Evolutionary conservation across 257 asterid genomes (phyloP), one percentile per base, ranked within the genome.

Genomic region (Schizonepeta tenuifolia): DNA sequence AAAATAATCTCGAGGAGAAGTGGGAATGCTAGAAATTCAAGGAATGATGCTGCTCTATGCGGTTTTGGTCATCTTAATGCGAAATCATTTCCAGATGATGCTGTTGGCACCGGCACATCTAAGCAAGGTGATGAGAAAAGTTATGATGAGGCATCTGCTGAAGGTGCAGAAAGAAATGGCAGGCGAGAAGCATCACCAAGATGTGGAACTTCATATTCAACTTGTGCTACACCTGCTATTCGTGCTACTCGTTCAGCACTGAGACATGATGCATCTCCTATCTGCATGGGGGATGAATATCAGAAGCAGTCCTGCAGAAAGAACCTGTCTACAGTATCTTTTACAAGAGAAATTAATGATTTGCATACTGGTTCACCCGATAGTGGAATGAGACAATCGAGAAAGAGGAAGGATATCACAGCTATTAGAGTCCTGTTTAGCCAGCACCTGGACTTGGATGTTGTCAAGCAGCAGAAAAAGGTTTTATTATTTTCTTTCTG

Each of bases 261-360:
- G n/a, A 38, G 67, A 49, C 73, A 77, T 65, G 79, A 77, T 67
- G 88, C 50, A 57, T 92, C 99, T 60, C 99, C 99, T 9, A 84
- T 95, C 71, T 92, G 97, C 66, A 88, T 83, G 96, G 99, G 99
- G 51, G 98, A 88, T 82, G 99, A 91, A 82, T 94, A 94, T 85
- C 83, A 44, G 70, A 87, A 75, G 73, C 95, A 83, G 73, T 88
- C 97, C 44, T 83, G 97, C 80, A 72, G 90, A 77, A 89, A 73
- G 82, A 88, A 75, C 60, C 70, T 72, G 26, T 72, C 84, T 8
- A 81, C 73, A 67, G 67, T 78, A 35, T 76, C 92, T 46, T 92
- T 88, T 75, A 60, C 76, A 75, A 90, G 81, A 81, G 98, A 88
- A 78, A 38, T 87, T 9, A 73, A 72, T 81, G 77, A 78, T 75